phyloP scores from a whole-genome alignment of 2,329 filamentous ascomycete genomes.

The Rhynchosporium graminicola region DNA sequence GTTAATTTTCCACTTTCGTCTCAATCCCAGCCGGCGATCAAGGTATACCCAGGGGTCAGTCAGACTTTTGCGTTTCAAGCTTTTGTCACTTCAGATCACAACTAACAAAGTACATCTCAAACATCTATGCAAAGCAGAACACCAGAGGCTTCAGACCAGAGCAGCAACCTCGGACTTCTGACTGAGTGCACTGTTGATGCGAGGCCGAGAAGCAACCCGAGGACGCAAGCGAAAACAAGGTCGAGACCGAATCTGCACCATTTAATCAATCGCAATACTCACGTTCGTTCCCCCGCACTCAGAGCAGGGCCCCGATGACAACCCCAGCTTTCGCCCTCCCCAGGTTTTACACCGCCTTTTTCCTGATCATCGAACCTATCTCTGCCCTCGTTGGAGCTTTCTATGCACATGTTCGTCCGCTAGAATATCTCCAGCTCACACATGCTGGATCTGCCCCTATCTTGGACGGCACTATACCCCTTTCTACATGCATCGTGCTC shows the following conservation, averaged over 20 bases:
- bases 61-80: slow-evolving; percentile 27
- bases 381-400: slow-evolving; percentile 55
- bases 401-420: slow-evolving; percentile 52
- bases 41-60: slow-evolving; percentile 17
- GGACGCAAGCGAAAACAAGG: not conserved
- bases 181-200: not conserved
- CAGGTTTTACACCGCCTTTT: slow-evolving; percentile 67
- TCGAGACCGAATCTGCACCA: not conserved
- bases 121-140: not conserved
- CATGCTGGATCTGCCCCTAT: slow-evolving; percentile 44
- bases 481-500: slow-evolving; percentile 65
- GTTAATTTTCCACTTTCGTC: slow-evolving; percentile 11
- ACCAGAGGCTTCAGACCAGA: not conserved
- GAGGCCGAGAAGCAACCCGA: not conserved
- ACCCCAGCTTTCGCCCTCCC: slow-evolving; percentile 53
- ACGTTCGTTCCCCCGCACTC: slow-evolving; percentile 8
- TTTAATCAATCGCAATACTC: slow-evolving; percentile 1
- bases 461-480: slow-evolving; percentile 46
- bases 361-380: slow-evolving; percentile 69
- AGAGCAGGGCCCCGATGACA: slow-evolving; percentile 20
- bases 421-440: slow-evolving; percentile 64
- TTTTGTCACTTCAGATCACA: slow-evolving; percentile 1
- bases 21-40: slow-evolving; percentile 27
- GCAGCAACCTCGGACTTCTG: not conserved
- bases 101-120: slow-evolving; percentile 4